phyloP scores from a whole-genome alignment of 371 early-diverging fungal genomes.

The Rhizopus stolonifer region DNA sequence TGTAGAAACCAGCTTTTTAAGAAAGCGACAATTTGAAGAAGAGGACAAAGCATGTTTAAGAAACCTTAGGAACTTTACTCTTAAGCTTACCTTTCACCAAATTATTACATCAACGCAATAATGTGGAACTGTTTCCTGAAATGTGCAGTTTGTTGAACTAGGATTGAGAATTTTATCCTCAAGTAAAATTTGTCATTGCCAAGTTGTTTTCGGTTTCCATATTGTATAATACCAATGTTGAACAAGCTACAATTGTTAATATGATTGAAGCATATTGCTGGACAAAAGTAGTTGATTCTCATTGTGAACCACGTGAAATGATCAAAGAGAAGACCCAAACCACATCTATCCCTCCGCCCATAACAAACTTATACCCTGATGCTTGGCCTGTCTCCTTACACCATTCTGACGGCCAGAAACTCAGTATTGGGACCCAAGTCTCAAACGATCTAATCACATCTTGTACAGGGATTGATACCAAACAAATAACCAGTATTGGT shows the following conservation, averaged over 20 bases:
- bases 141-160: conserved; percentile 4
- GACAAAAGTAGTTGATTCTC: conserved; percentile 8
- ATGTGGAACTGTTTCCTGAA: no score
- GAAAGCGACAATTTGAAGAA: no score
- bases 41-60: no score
- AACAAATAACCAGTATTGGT: no score
- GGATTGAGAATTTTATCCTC: conserved; percentile 13
- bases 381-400: neutral
- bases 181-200: conserved; percentile 13
- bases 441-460: conserved; percentile 15
- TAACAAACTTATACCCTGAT: neutral
- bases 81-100: no score
- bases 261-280: conserved; percentile 25
- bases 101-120: no score
- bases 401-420: conserved; percentile 8
- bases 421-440: conserved; percentile 20
- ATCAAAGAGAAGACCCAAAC: neutral
- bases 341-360: neutral
- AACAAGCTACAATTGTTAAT: conserved; percentile 23
- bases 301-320: conserved; percentile 11
- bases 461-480: no score
- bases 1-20: no score
- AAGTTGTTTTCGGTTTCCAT: conserved; percentile 14
- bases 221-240: conserved; percentile 16
- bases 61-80: no score